Conservation (phyloP, 2,329 filamentous ascomycete genomes). For the Penicillium italicum region DNA sequence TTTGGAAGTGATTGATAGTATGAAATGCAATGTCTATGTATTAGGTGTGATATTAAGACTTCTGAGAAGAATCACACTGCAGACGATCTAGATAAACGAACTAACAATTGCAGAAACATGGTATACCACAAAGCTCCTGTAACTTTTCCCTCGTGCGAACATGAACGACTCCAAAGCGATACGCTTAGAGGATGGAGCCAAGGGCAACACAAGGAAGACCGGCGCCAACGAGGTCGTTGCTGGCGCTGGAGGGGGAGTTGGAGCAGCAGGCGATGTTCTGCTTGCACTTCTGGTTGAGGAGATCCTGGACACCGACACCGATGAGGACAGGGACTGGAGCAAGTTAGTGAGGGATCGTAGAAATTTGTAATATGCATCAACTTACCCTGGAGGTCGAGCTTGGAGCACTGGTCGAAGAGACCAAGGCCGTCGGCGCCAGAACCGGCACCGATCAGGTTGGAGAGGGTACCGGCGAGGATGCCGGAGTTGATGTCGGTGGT, state of each 20-base stretch:
- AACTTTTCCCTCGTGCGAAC: slow-evolving; percentile 4
- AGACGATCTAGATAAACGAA: slow-evolving; percentile 11
- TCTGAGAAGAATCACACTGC: slow-evolving; percentile 5
- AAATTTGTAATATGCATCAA: neutral
- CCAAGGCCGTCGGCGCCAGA: slow-evolving; percentile 32
- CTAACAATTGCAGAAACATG: slow-evolving; percentile 11
- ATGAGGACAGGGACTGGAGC: slow-evolving; percentile 21
- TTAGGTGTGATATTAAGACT: slow-evolving; percentile 13
- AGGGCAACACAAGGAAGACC: slow-evolving; percentile 37
- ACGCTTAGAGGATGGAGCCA: slow-evolving; percentile 36
- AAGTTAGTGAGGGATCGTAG: neutral
- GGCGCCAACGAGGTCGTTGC: slow-evolving; percentile 28
- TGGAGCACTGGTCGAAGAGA: slow-evolving; percentile 42
- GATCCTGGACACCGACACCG: slow-evolving; percentile 25
- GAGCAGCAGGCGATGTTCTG: slow-evolving; percentile 40
- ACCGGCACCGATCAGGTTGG: slow-evolving; percentile 32
- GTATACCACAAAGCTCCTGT: slow-evolving; percentile 12
- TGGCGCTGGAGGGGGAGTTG: slow-evolving; percentile 26
- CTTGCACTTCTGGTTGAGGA: slow-evolving; percentile 37
- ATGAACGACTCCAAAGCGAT: neutral
- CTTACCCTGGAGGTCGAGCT: slow-evolving; percentile 34
- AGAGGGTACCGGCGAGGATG: slow-evolving; percentile 31
- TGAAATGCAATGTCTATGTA: slow-evolving; percentile 8
- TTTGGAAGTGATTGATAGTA: too few species aligned
- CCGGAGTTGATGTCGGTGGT: slow-evolving; percentile 29